A percentile compares a stretch with the other conserved stretches of the same genome.
Evolutionary conservation across 768 basidiomycete genomes (phyloP).

Genomic region (Lactarius vividus): DNA sequence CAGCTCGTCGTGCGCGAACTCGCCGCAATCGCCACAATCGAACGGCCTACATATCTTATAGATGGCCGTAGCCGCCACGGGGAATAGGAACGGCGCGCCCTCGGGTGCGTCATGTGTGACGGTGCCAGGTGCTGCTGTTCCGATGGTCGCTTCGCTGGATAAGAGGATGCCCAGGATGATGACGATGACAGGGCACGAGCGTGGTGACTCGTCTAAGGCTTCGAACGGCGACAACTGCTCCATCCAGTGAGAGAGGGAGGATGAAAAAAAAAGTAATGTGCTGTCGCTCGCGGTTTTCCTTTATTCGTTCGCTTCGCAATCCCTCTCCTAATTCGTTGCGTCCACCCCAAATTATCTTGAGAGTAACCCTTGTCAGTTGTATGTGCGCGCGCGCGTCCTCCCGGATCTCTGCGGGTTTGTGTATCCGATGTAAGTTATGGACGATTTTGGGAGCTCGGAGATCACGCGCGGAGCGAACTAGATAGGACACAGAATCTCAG

Average conservation of each 20-base stretch:
- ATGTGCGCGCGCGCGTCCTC: not conserved
- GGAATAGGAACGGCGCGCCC: not conserved
- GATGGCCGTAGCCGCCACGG: conserved; percentile 33
- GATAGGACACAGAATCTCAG: too few relatives aligned
- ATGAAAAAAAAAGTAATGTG: not conserved
- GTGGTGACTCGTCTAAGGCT: conserved; percentile 12
- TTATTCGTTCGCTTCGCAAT: not conserved
- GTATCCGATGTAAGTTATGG: too few relatives aligned
- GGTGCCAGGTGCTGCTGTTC: not conserved
- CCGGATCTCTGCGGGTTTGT: not conserved
- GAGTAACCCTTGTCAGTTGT: not conserved
- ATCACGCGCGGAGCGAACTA: too few relatives aligned
- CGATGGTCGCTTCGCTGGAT: not conserved
- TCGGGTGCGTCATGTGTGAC: not conserved
- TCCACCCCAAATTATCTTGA: not conserved
- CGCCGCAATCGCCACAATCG: conserved; percentile 42
- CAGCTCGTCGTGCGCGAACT: conserved; percentile 32
- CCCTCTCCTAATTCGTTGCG: not conserved
- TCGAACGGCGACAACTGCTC: conserved; percentile 12
- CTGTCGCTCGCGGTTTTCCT: not conserved
- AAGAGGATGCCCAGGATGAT: conserved; percentile 8
- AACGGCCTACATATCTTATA: conserved; percentile 57
- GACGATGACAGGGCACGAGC: conserved; percentile 14
- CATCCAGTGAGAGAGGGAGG: conserved; percentile 10
- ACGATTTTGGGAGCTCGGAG: too few relatives aligned